Conservation (phyloP, 495 filamentous ascomycete genomes). For the Lophiostoma macrostomum region DNA sequence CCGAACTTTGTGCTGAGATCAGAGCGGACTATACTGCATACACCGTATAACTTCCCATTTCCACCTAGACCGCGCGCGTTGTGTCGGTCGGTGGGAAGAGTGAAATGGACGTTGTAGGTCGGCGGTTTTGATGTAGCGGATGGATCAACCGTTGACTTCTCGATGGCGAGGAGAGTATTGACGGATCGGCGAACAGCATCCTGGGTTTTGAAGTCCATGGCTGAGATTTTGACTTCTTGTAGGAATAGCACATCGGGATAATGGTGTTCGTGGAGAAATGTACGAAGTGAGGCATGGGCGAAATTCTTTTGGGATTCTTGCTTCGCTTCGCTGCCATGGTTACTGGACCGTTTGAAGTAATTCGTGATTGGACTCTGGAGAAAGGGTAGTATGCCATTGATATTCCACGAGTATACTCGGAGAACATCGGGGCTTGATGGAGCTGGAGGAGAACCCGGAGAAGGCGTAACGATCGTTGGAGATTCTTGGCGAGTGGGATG, state of each 20-base stretch:
- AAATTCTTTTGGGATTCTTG: no score
- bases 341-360: conserved; percentile 38
- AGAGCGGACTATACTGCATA: conserved; percentile 47
- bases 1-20: conserved; percentile 39
- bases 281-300: conserved; percentile 43
- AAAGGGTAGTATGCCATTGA: conserved; percentile 51
- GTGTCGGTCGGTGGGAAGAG: conserved; percentile 47
- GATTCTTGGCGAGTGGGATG: no score
- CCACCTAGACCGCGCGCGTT: conserved; percentile 48
- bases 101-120: conserved; percentile 45
- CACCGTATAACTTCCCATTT: conserved; percentile 49
- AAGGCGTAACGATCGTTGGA: no score
- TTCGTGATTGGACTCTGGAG: conserved; percentile 44
- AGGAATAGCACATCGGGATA: conserved; percentile 50
- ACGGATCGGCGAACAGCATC: conserved; percentile 40
- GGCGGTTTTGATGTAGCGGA: conserved; percentile 13
- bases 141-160: not conserved
- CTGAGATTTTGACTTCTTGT: conserved; percentile 53
- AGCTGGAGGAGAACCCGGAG: no score
- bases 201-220: conserved; percentile 38
- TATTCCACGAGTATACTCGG: conserved; percentile 51
- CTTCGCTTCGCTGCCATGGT: not conserved
- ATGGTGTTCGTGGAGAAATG: conserved; percentile 46
- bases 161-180: conserved; percentile 15
- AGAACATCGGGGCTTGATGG: no score